phyloP scores from a whole-genome alignment of 306 rosid genomes.

The Macrotyloma uniflorum region DNA sequence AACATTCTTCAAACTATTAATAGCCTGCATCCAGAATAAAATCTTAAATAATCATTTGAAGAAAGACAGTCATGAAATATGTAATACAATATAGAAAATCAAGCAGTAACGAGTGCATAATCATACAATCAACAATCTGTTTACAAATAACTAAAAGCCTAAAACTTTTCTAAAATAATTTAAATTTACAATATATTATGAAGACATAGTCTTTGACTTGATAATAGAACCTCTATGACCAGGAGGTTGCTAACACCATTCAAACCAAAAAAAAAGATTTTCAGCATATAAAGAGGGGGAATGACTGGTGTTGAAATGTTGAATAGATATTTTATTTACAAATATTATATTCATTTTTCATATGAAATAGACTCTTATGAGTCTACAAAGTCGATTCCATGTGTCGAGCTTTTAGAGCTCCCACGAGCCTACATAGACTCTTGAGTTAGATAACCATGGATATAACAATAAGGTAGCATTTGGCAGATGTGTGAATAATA shows the following conservation, averaged over 20 bases:
- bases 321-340: too few relatives aligned
- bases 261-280: background rate
- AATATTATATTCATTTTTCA: too few relatives aligned
- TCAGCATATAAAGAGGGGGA: background rate
- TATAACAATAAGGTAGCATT: background rate
- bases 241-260: background rate
- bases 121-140: constrained; percentile 25
- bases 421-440: too few relatives aligned
- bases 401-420: too few relatives aligned
- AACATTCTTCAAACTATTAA: constrained; percentile 98
- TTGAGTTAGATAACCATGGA: too few relatives aligned
- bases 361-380: too few relatives aligned
- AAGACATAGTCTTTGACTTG: background rate
- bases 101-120: background rate
- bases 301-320: too few relatives aligned
- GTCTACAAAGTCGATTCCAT: too few relatives aligned
- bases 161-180: background rate
- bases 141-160: background rate
- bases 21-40: constrained; percentile 73
- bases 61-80: background rate
- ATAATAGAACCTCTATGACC: background rate
- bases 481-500: background rate
- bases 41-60: constrained; percentile 30
- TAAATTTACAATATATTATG: background rate
- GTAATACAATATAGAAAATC: background rate